Base-by-base conservation (phyloP, 2,329 filamentous ascomycete species). In the Tolypocladium album region DNA sequence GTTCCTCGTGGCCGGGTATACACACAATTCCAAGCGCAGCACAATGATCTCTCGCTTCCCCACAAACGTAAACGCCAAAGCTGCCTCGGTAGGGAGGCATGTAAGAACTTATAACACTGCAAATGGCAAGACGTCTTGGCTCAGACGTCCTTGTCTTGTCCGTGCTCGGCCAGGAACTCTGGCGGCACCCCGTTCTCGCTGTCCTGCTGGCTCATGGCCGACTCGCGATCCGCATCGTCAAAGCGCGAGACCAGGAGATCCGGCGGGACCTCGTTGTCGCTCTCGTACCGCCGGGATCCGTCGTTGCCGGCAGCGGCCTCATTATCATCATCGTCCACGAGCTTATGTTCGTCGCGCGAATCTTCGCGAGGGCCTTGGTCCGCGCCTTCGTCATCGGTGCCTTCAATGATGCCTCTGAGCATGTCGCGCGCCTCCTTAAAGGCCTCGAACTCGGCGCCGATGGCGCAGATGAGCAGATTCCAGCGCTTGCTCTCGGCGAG, bases 381-480 rank as follows among this genome's bases (percentile, higher is more conserved):
- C 22, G 47, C 31, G 22, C 36, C 47, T 8, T 34, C 55, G 20
- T 36, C 55, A 20, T 60, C 62, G 1, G 60, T 55, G 15, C 38
- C 43, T 9, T 58, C 43, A 1, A 64, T 39, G n/a, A 67, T n/a
- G 12, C 61, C 61, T 47, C 66, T 62, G n/a, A 90, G 73, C 50
- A 90, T 76, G 3, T 76, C 71, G 64, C 81, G 79, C 1, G 85
- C 86, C 66, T 87, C 82, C 39, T 75, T 75, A 62, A 89, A 86
- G 2, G 87, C 86, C 61, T 88, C 85, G 1, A 89, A 68, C 69
- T 90, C 89, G 0, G 89, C 89, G 0, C 88, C 88, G 40, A 93
- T 85, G 13, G 88, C 88, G 58, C 84, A 89, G 5, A 92, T 85
- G 22, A 93, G 77, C 20, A 92, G 74, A 60, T 88, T 92, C 89